Evolutionary conservation across 164 flowering plant species (phyloP), one percentile per base, ranked within the genome.

Genomic region (Annona cherimola): DNA sequence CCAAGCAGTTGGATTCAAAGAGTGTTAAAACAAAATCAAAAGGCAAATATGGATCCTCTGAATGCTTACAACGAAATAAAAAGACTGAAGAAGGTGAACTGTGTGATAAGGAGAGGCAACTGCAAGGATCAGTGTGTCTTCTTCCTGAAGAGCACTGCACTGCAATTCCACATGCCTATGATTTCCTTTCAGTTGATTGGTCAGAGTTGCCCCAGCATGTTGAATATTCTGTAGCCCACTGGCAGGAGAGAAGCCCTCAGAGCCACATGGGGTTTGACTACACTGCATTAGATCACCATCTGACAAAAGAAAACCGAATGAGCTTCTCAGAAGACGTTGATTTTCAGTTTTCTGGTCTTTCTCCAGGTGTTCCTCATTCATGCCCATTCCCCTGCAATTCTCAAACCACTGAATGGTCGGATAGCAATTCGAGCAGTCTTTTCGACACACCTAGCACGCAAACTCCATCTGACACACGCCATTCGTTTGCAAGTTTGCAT

Each of bases 301-400:
- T 57, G 8, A 57, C 59, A 43, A 83, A 79, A 75, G 77, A 63
- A 45, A 67, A 42, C 26, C 54, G 69, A 63, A 76, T 45, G 35
- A 79, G 85, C 69, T 75, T 80, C 66, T 81, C 90, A 44, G 86
- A 76, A 55, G 74, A 74, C 41, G 76, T 80, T 63, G 71, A 72
- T 76, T 39, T 76, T 66, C 69, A 74, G 63, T 74, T 74, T 50
- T 71, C 64, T 4, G 82, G 75, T 60, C 67, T 69, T 14, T 26
- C 59, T 66, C 74, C 86, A 75, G 83, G 79, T 42, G 70, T 84
- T 77, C 82, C 91, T 11, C 81, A 74, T 69, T 87, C 90, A n/a
- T 80, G 88, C 69, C 87, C 90, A n/a, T 81, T 85, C 67, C 83
- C 86, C 69, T 67, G 75, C 73, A 18, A 62, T 54, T 74, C 39